Evolutionary conservation across 2,329 filamentous ascomycete genomes (phyloP).

Genomic region (Exophiala bonariae): DNA sequence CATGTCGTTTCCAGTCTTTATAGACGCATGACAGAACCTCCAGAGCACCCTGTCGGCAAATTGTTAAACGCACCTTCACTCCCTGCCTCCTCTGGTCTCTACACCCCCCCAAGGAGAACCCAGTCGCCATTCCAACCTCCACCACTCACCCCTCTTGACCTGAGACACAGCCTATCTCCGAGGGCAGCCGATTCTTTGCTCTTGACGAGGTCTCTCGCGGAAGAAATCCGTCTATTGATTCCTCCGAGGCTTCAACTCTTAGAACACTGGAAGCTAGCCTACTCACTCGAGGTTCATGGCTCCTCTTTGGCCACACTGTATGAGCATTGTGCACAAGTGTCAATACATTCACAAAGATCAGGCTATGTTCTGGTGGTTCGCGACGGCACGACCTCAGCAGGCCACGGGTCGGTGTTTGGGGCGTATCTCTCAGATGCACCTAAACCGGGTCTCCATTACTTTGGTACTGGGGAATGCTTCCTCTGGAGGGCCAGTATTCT

Average conservation of each 20-base stretch:
- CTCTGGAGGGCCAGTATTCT: conserved; percentile 76
- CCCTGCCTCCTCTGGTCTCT: conserved; percentile 48
- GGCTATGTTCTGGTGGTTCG: conserved; percentile 88
- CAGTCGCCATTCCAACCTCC: conserved; percentile 83
- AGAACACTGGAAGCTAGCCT: conserved; percentile 82
- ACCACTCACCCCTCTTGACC: conserved; percentile 75
- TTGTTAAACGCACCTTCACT: conserved; percentile 29
- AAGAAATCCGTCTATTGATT: conserved; percentile 88
- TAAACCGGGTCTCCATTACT: conserved; percentile 79
- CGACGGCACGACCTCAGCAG: conserved; percentile 55
- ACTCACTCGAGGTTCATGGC: conserved; percentile 89
- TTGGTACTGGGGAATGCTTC: conserved; percentile 94
- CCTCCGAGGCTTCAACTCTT: conserved; percentile 83
- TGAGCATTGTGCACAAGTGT: conserved; percentile 68
- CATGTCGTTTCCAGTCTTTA: conserved; percentile 64
- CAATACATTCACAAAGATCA: conserved; percentile 63
- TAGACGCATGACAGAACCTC: conserved; percentile 60
- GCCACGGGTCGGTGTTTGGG: conserved; percentile 66
- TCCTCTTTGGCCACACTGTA: conserved; percentile 86
- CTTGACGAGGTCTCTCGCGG: conserved; percentile 72
- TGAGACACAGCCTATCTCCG: conserved; percentile 56
- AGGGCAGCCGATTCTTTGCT: conserved; percentile 56
- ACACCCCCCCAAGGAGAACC: conserved; percentile 60
- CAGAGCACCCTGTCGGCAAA: conserved; percentile 26
- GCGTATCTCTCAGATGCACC: conserved; percentile 91